Evolutionary conservation across 192 early-diverging fungal species (phyloP).

Genomic region (Coemansia aciculifera): DNA sequence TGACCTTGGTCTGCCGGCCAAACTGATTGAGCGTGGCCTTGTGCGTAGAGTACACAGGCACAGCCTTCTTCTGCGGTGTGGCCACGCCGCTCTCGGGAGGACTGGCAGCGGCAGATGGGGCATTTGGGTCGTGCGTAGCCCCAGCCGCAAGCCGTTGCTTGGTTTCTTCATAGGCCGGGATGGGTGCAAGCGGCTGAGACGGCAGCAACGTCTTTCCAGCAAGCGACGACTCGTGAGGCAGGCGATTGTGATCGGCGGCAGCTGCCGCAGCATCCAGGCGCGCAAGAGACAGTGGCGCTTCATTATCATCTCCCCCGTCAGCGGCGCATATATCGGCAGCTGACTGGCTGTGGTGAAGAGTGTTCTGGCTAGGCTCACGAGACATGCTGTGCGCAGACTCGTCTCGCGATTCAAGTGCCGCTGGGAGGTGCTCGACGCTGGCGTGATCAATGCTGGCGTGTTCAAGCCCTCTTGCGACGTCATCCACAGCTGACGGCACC

Average conservation of each 20-base stretch:
- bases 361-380: slow-evolving; percentile 50
- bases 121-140: slow-evolving; percentile 27
- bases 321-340: slow-evolving; percentile 16
- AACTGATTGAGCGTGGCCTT: slow-evolving; percentile 58
- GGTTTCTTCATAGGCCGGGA: neutral
- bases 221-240: slow-evolving; percentile 21
- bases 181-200: slow-evolving; percentile 13
- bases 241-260: neutral
- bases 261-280: slow-evolving; percentile 7
- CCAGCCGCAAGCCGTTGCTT: slow-evolving; percentile 40
- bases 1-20: slow-evolving; percentile 62
- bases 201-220: slow-evolving; percentile 25
- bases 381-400: slow-evolving; percentile 35
- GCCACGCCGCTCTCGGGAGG: slow-evolving; percentile 4
- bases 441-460: slow-evolving; percentile 7
- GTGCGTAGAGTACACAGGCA: slow-evolving; percentile 49
- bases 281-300: neutral
- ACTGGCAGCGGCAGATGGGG: slow-evolving; percentile 7
- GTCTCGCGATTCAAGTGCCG: slow-evolving; percentile 25
- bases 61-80: slow-evolving; percentile 30
- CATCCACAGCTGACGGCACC: slow-evolving; percentile 19
- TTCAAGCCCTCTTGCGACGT: slow-evolving; percentile 17
- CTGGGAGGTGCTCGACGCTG: slow-evolving; percentile 10
- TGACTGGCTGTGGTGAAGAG: slow-evolving; percentile 36
- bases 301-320: neutral